These are phyloP conservation scores for Penicillium atrosanguineum DNA, from an alignment of 495 filamentous ascomycete species.

Conservation along the genomic window DNA sequence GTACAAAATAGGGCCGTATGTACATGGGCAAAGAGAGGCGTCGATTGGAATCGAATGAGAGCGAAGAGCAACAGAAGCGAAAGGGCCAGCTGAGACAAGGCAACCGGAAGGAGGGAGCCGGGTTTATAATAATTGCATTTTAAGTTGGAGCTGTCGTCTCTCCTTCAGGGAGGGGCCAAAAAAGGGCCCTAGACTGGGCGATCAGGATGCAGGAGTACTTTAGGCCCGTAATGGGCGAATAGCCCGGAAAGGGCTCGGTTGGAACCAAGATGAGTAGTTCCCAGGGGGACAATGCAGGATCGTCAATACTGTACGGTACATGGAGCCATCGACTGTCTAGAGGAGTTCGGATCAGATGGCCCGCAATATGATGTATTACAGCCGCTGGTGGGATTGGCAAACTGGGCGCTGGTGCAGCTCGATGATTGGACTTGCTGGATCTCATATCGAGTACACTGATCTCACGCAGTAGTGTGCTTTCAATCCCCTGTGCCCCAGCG, in stretches of 20 bases:
- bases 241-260: conserved; percentile 19
- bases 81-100: conserved; percentile 15
- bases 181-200: conserved; percentile 6
- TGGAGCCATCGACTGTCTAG: neutral
- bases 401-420: neutral
- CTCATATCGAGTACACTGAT: neutral
- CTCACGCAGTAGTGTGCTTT: neutral
- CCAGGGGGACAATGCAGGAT: neutral
- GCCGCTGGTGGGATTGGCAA: conserved; percentile 19
- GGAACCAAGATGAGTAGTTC: conserved; percentile 23
- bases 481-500: conserved; percentile 2
- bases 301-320: neutral
- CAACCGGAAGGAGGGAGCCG: conserved; percentile 12
- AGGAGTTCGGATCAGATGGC: conserved; percentile 11
- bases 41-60: conserved; percentile 1
- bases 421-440: conserved; percentile 11
- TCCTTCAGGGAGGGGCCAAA: conserved; percentile 5
- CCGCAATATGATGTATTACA: conserved; percentile 31
- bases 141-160: conserved; percentile 25
- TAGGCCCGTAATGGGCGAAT: conserved; percentile 17
- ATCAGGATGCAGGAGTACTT: conserved; percentile 19
- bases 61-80: conserved; percentile 1
- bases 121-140: conserved; percentile 5
- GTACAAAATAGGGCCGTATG: conserved; percentile 22
- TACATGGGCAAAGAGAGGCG: conserved; percentile 14